phyloP scores from a whole-genome alignment of 371 early-diverging fungal species.

The Smittium mucronatum region DNA sequence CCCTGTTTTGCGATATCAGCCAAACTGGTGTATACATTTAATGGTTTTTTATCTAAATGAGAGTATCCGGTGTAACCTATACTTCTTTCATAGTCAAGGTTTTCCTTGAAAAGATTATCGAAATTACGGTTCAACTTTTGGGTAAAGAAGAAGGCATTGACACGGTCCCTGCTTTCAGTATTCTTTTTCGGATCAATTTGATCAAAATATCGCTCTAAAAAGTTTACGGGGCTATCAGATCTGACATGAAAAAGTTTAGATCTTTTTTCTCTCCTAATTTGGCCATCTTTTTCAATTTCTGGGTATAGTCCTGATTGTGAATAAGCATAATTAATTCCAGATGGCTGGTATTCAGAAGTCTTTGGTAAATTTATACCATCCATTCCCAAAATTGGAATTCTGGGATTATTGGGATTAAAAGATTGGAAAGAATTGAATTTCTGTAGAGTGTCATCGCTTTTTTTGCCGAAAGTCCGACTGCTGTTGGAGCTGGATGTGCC shows the following conservation, averaged over 20 bases:
- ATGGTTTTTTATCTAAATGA: too few relatives aligned
- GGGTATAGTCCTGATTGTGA: too few relatives aligned
- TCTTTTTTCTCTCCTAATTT: not conserved
- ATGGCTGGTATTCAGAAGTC: too few relatives aligned
- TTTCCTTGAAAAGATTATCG: too few relatives aligned
- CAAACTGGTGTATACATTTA: too few relatives aligned
- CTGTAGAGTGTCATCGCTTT: constrained; percentile 2
- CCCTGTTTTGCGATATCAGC: too few relatives aligned
- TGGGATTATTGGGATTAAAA: not conserved
- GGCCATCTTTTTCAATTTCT: too few relatives aligned
- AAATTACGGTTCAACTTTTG: not conserved
- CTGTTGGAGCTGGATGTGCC: not conserved
- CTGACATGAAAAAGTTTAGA: not conserved
- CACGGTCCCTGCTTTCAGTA: not conserved
- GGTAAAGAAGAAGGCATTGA: not conserved
- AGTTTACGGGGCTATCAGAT: not conserved
- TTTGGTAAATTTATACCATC: not conserved
- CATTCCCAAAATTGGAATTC: not conserved
- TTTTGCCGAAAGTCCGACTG: not conserved
- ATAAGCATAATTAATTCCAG: too few relatives aligned
- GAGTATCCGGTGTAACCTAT: too few relatives aligned
- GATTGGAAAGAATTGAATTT: not conserved
- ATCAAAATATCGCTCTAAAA: not conserved
- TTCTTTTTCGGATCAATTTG: not conserved
- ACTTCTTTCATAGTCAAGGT: too few relatives aligned